These are phyloP conservation scores for Furculomyces boomerangus DNA, from an alignment of 371 early-diverging fungal genomes.

Conservation along the genomic window DNA sequence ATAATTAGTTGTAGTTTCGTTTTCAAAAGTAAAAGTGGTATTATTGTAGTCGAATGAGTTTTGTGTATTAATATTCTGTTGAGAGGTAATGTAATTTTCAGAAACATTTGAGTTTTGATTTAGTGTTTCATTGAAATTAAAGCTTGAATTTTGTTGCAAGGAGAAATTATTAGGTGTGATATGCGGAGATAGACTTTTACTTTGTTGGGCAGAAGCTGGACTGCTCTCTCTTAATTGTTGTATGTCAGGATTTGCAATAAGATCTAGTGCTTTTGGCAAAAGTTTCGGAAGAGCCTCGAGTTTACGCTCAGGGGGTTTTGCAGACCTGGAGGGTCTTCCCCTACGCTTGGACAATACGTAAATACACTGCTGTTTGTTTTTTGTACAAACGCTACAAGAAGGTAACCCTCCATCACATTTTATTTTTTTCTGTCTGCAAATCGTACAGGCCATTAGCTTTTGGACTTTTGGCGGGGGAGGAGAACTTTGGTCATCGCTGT, in stretches of 20 bases:
- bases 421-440: conserved; percentile 22
- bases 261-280: conserved; percentile 14
- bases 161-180: too few relatives aligned
- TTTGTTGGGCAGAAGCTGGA: neutral
- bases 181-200: conserved; percentile 2
- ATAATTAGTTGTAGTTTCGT: conserved; percentile 13
- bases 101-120: too few relatives aligned
- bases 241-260: neutral
- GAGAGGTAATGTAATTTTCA: too few relatives aligned
- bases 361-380: conserved; percentile 15
- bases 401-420: conserved; percentile 22
- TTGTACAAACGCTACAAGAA: conserved; percentile 16
- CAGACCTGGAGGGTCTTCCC: conserved; percentile 20
- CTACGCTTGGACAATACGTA: conserved; percentile 23
- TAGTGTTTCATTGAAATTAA: too few relatives aligned
- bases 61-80: too few relatives aligned
- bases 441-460: conserved; percentile 16
- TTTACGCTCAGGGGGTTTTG: conserved; percentile 18
- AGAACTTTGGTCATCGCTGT: too few relatives aligned
- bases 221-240: neutral
- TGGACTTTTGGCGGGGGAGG: conserved; percentile 7
- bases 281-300: conserved; percentile 13
- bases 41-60: neutral
- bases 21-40: conserved; percentile 5
- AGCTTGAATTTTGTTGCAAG: too few relatives aligned